A percentile compares a stretch with the other conserved stretches of the same genome.
phyloP scores from a whole-genome alignment of 140 eudicot genomes.

The Bidens hawaiensis region DNA sequence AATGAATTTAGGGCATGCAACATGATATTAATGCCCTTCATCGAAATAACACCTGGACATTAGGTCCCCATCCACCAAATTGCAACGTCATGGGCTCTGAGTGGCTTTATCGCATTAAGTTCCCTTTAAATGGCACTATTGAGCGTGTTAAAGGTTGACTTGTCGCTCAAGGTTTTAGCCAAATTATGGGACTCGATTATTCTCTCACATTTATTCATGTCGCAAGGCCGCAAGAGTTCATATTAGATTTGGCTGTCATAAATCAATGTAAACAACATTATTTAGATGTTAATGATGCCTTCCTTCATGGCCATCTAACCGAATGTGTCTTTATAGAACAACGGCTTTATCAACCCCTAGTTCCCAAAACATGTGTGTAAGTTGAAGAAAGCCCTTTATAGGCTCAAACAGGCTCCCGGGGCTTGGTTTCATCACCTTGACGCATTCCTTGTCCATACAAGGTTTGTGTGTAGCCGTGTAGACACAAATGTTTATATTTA shows the following conservation, averaged over 20 bases:
- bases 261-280: not conserved
- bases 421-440: not conserved
- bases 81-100: not conserved
- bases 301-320: not conserved
- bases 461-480: not conserved
- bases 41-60: not conserved
- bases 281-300: no score
- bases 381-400: not conserved
- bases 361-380: not conserved
- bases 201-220: not conserved
- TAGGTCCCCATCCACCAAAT: not conserved
- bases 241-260: not conserved
- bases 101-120: not conserved
- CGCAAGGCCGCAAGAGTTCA: not conserved
- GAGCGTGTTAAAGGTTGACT: not conserved
- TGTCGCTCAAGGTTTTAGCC: not conserved
- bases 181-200: not conserved
- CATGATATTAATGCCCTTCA: not conserved
- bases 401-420: not conserved
- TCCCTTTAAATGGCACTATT: not conserved
- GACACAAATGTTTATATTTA: no score
- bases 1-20: not conserved
- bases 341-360: not conserved
- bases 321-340: not conserved
- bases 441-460: not conserved